Evolutionary conservation across 2,329 filamentous ascomycete genomes (phyloP).

Genomic region (Pseudogymnoascus sp.): DNA sequence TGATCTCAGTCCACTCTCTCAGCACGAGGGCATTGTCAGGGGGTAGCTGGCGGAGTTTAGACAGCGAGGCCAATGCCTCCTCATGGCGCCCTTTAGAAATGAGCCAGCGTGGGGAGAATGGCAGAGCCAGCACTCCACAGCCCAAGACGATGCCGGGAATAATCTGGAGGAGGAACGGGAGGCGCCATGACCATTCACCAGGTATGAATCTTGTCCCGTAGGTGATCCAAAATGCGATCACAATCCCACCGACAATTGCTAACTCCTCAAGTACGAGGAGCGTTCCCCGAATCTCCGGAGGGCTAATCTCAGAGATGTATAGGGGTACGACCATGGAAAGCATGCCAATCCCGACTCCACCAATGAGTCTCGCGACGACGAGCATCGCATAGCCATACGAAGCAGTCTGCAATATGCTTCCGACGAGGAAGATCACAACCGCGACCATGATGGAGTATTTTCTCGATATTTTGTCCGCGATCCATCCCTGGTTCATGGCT

Average conservation of each 20-base stretch:
- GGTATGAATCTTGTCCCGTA: slow-evolving; percentile 34
- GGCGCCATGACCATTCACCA: slow-evolving; percentile 22
- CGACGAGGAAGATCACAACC: slow-evolving; percentile 41
- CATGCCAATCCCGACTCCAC: slow-evolving; percentile 45
- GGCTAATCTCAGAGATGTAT: slow-evolving; percentile 44
- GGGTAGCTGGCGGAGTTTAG: slow-evolving; percentile 41
- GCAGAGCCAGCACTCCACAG: slow-evolving; percentile 37
- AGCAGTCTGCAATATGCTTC: slow-evolving; percentile 43
- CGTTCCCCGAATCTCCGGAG: slow-evolving; percentile 28
- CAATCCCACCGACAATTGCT: slow-evolving; percentile 36
- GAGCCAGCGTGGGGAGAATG: slow-evolving; percentile 50
- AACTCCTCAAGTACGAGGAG: slow-evolving; percentile 23
- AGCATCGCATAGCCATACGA: slow-evolving; percentile 43
- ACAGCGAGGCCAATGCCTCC: slow-evolving; percentile 40
- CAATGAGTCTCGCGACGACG: slow-evolving; percentile 40
- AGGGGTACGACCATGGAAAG: slow-evolving; percentile 41
- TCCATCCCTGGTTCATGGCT: slow-evolving; percentile 39
- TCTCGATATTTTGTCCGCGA: slow-evolving; percentile 43
- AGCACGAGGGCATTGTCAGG: slow-evolving; percentile 40
- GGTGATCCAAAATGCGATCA: slow-evolving; percentile 36
- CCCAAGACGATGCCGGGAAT: slow-evolving; percentile 25
- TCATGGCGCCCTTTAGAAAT: slow-evolving; percentile 38
- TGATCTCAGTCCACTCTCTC: slow-evolving; percentile 42
- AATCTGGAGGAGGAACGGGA: slow-evolving; percentile 27
- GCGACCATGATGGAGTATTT: slow-evolving; percentile 44